Base-by-base conservation (phyloP, 345 rosid species). In the Carallia brachiata region DNA sequence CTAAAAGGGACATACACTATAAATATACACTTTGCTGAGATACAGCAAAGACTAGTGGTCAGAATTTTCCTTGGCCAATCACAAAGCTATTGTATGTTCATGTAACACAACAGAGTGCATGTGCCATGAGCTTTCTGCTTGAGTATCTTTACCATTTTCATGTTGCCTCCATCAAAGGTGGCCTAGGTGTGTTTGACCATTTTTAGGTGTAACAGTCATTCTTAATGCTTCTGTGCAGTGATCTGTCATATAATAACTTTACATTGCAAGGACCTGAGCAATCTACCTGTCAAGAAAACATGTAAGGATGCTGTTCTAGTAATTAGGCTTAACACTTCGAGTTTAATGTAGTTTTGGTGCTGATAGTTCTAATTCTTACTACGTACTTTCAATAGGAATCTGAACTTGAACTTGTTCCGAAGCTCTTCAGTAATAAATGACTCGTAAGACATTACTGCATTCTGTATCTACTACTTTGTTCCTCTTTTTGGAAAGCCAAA, bases 351-450 rank as follows among this genome's bases (percentile, higher is more conserved):
- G 18, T 61, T 30, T 52, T 27, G 63, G 56, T 12, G 39, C 63
- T 74, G 36, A 64, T 61, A 19, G 7, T 47, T 59, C 59, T 55
- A 19, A 37, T 79, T 70, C 55, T 6, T 67, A 68, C 47, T 37
- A n/a, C 36, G 56, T 65, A 52, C 32, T 56, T 36, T 52, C 36
- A 58, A 70, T 65, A 86, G 89, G 88, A 82, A 81, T 74, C 77
- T 85, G 66, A 80, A 86, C 80, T 75, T 90, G 68, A 91, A 91
- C 82, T 73, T 89, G 70, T 91, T 82, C 66, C 77, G 75, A 65
- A 86, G 88, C 77, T 79, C 89, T 67, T 73, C 82, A 1, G 74
- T 37, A 7, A 58, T 72, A 47, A 80, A 79, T 63, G 73, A 70
- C 56, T 66, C 75, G 97, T 91, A 83, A 78, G 89, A 76, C 75